Percentiles rank a stretch among this genome's conserved stretches.
phyloP scores from a whole-genome alignment of 208 protist genomes.

The Acanthamoeba sp. region DNA sequence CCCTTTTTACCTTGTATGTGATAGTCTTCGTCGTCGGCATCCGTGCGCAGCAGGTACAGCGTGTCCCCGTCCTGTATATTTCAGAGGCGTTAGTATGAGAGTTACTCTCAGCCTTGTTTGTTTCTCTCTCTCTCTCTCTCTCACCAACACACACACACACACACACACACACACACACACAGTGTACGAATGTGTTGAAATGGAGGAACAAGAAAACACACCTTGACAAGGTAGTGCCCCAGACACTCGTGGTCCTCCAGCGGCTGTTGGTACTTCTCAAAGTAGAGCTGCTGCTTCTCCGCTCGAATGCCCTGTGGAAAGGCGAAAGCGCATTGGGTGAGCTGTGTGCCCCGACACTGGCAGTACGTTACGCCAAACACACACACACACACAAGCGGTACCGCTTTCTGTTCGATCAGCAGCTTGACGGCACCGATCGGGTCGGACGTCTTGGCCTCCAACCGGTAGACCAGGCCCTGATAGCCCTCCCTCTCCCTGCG shows the following conservation, averaged over 20 bases:
- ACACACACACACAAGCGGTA: not conserved
- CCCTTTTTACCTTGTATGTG: not conserved
- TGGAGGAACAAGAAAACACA: not conserved
- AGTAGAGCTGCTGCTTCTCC: slow-evolving; percentile 32
- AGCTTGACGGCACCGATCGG: not conserved
- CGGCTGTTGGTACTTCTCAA: slow-evolving; percentile 31
- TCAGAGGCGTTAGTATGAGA: too few relatives aligned
- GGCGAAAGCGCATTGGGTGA: not conserved
- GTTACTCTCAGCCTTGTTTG: too few relatives aligned
- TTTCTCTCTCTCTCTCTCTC: too few relatives aligned
- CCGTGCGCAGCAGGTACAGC: slow-evolving; percentile 10
- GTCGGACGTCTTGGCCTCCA: slow-evolving; percentile 22
- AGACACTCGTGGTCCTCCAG: slow-evolving; percentile 32
- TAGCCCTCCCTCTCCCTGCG: not conserved
- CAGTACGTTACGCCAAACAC: too few relatives aligned
- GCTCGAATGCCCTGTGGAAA: not conserved
- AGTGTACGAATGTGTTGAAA: too few relatives aligned
- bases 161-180: too few relatives aligned
- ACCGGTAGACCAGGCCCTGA: not conserved
- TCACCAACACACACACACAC: too few relatives aligned
- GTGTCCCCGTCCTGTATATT: slow-evolving; percentile 19
- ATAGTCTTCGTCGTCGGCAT: slow-evolving; percentile 30
- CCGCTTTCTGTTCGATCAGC: slow-evolving; percentile 27
- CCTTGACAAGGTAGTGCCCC: slow-evolving; percentile 28
- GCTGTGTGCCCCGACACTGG: too few relatives aligned